Evolutionary conservation across 306 rosid species (phyloP), one percentile per base, ranked within the genome.

Genomic region (Morella rubra): DNA sequence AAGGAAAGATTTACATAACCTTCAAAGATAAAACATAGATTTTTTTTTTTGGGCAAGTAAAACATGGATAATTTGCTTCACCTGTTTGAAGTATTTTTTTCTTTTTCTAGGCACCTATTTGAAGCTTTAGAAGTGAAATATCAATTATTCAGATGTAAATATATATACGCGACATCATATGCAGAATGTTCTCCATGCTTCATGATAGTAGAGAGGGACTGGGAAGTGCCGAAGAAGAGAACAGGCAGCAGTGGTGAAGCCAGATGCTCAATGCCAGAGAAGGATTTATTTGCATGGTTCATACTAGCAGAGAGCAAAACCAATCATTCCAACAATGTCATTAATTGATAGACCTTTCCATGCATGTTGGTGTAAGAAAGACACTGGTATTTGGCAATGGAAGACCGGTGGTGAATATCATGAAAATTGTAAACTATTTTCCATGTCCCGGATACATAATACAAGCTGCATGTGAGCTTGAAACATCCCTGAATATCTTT

Each of bases 21-120:
- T 12, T 61, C 11, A 54, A 58, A 79, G 73, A 49, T 27, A 75
- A 20, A 53, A 54, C 46, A 67, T 15, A 78, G 20, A 40, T 62
- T 61, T 24, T 24, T 24, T 24, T 24, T 24, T 24, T 24, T 24
- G 27, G 27, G 27, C 1, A 24, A 1, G 27, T 24, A 24, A 24
- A 24, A 24, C 27, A 24, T 24, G 27, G 0, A 24, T 24, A 24
- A 66, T 20, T 15, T 24, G 27, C 27, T 41, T 44, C 42, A 50
- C 69, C 73, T 42, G 42, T 58, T 47, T 46, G 9, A 20, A 54
- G 70, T 54, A 37, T 10, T 24, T 24, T 24, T 24, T 24, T 24
- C 1, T 24, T 24, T 24, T 24, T 24, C 27, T 24, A 24, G 27
- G 27, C 27, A 24, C 27, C 27, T 24, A 24, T 24, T 24, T 24